Percentiles rank a stretch among this genome's conserved stretches.
Conservation (phyloP, 257 asterid species). For the Striga asiatica region DNA sequence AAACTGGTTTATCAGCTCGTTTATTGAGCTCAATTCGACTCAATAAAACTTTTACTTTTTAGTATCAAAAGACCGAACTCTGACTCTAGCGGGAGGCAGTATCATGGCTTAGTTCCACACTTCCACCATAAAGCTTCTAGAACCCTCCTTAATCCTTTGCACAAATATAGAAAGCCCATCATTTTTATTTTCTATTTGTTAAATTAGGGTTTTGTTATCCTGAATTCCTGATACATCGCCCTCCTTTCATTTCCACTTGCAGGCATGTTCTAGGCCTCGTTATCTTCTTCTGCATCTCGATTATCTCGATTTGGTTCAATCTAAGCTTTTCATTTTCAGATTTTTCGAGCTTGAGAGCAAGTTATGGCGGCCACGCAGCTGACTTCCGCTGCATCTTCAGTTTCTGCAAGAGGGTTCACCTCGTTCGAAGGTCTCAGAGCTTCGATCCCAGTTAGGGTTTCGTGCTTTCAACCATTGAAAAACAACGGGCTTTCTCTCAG, state of each 20-base stretch:
- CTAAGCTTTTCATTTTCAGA: background rate
- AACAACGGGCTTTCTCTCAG: constrained; percentile 22
- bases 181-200: background rate
- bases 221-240: too few relatives aligned
- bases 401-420: constrained; percentile 46
- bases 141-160: background rate
- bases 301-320: background rate
- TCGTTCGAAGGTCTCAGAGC: constrained; percentile 62
- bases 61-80: too few relatives aligned
- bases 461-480: constrained; percentile 34
- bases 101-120: too few relatives aligned
- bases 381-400: constrained; percentile 43
- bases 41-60: too few relatives aligned
- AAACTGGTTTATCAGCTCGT: too few relatives aligned
- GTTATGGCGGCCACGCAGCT: constrained; percentile 64
- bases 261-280: background rate
- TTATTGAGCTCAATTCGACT: too few relatives aligned
- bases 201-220: constrained; percentile 10
- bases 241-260: too few relatives aligned
- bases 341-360: background rate
- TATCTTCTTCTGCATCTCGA: background rate
- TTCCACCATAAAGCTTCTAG: background rate
- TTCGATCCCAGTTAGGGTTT: constrained; percentile 31
- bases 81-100: too few relatives aligned
- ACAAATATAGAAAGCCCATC: too few relatives aligned